These are phyloP conservation scores for Boletus reticulatus DNA, from an alignment of 768 basidiomycete species.

Conservation along the genomic window DNA sequence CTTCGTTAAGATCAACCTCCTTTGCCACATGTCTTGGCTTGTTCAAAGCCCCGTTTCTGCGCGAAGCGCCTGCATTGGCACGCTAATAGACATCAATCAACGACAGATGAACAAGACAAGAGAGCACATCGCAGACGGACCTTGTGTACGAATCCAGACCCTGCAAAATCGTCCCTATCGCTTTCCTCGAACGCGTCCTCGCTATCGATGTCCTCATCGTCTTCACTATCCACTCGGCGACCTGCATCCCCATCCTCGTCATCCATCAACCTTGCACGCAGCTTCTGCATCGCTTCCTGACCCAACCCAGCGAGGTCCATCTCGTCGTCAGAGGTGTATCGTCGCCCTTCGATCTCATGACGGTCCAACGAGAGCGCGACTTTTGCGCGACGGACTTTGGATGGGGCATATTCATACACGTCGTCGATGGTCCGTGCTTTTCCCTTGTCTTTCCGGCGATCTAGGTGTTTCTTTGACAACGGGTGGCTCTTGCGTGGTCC, in stretches of 20 bases:
- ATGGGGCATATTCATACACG: conserved; percentile 62
- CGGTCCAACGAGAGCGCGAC: conserved; percentile 53
- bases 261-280: conserved; percentile 49
- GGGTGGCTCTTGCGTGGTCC: neutral
- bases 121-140: neutral
- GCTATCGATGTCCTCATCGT: conserved; percentile 86
- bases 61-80: conserved; percentile 18
- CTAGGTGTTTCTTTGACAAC: conserved; percentile 39
- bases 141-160: conserved; percentile 42
- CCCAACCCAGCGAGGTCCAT: conserved; percentile 33
- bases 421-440: conserved; percentile 41
- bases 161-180: conserved; percentile 76
- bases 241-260: conserved; percentile 43
- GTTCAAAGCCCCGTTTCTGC: conserved; percentile 24
- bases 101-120: neutral
- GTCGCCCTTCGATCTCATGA: conserved; percentile 43
- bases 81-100: conserved; percentile 8
- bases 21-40: conserved; percentile 34
- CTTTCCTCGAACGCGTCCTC: conserved; percentile 83
- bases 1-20: conserved; percentile 69
- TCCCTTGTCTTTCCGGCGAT: conserved; percentile 40
- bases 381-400: conserved; percentile 48
- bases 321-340: conserved; percentile 38
- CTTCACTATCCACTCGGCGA: conserved; percentile 52
- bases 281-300: conserved; percentile 31